Evolutionary conservation across 306 rosid genomes (phyloP), one percentile per base, ranked within the genome.

Genomic region (Inga oerstediana): DNA sequence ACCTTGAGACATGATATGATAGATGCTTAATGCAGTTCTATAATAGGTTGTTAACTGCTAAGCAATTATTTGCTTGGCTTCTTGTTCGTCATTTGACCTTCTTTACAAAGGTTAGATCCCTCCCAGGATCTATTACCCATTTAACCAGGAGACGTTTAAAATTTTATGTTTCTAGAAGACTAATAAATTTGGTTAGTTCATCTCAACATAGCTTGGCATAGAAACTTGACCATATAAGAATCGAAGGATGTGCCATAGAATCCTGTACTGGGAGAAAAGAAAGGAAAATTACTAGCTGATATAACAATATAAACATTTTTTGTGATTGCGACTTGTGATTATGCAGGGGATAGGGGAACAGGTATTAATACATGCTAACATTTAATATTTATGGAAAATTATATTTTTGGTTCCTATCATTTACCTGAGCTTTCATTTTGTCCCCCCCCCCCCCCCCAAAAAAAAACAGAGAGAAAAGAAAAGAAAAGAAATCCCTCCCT

Each of bases 61-160:
- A 75, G 76, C 69, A 20, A 5, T 49, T 66, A 14, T 15, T 24
- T 51, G 54, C 12, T 65, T 81, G 34, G 35, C 68, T 37, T 65
- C 71, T 75, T 15, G 12, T 11, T 69, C 44, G 37, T 64, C 54
- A 52, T 19, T 17, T 22, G 52, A 69, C 54, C 85, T 66, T 44
- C 32, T 64, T 13, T 74, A 37, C n/a, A 37, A 20, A 48, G 41
- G 34, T 46, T 64, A 41, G 84, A 81, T 74, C 79, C 79, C 75
- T 81, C 54, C 12, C 39, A 8, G 51, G 75, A 12, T 61, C 73
- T 80, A 46, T 45, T 46, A 22, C 32, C 24, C 2, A 34, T 32
- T 72, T 79, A 13, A 44, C 34, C 19, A 10, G 68, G 70, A 61
- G 52, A 44, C 45, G 17, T 69, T 15, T 22, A 24, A 10, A 27